phyloP scores from a whole-genome alignment of 2,329 filamentous ascomycete species.

The Fusarium nanum region DNA sequence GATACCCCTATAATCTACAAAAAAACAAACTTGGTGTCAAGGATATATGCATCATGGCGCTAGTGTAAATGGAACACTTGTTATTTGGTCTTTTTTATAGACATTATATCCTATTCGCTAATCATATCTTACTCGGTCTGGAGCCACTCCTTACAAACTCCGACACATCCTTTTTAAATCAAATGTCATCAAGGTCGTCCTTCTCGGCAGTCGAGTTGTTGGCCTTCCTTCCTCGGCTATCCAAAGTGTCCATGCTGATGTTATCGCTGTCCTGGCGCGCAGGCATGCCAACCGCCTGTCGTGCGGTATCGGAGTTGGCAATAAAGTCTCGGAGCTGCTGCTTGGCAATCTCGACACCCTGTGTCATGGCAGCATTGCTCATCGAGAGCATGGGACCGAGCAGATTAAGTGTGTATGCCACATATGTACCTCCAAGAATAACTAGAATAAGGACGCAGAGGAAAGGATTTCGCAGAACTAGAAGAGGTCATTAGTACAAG shows the following conservation, averaged over 20 bases:
- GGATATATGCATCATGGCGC: not conserved
- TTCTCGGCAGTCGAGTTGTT: conserved; percentile 50
- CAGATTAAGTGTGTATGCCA: conserved; percentile 93
- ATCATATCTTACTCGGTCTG: conserved; percentile 33
- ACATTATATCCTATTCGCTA: conserved; percentile 49
- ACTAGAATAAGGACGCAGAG: conserved; percentile 92
- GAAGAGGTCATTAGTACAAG: conserved; percentile 18
- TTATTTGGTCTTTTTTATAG: conserved; percentile 28
- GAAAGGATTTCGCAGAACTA: conserved; percentile 92
- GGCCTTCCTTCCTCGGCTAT: conserved; percentile 66
- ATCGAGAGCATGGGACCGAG: conserved; percentile 97
- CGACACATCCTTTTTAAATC: conserved; percentile 53
- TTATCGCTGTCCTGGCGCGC: conserved; percentile 57
- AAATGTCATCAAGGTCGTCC: conserved; percentile 70
- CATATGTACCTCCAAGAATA: conserved; percentile 79
- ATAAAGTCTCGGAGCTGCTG: conserved; percentile 91
- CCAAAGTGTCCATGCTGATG: conserved; percentile 70
- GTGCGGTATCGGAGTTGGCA: conserved; percentile 84
- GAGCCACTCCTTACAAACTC: conserved; percentile 28
- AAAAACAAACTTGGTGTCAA: not conserved
- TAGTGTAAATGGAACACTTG: conserved; percentile 12
- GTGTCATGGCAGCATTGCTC: conserved; percentile 86
- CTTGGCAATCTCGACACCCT: conserved; percentile 92
- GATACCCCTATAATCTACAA: conserved; percentile 4
- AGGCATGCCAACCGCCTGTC: conserved; percentile 86